Conservation (phyloP, 371 early-diverging fungal genomes). For the Syncephalis plumigaleata region DNA sequence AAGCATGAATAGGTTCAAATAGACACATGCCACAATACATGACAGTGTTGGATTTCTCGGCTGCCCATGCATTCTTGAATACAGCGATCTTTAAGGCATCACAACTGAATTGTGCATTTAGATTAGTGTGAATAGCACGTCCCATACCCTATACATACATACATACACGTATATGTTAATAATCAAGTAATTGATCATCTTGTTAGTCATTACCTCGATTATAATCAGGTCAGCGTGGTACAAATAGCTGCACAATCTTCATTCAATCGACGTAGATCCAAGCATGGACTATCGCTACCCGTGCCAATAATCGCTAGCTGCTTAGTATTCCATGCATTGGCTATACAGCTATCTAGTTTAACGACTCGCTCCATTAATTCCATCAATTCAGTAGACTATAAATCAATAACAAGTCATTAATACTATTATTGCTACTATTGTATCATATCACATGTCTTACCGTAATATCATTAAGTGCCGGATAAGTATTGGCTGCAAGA, state of each 20-base stretch:
- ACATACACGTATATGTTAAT: background rate
- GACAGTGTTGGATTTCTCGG: conserved; percentile 30
- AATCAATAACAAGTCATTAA: background rate
- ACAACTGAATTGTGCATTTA: conserved; percentile 30
- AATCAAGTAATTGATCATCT: background rate
- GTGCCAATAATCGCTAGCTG: conserved; percentile 29
- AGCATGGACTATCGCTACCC: conserved; percentile 43
- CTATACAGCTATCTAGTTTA: conserved; percentile 17
- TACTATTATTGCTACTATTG: conserved; percentile 1
- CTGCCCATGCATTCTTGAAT: conserved; percentile 49
- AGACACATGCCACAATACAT: conserved; percentile 40
- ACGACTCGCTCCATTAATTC: conserved; percentile 17
- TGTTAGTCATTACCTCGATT: conserved; percentile 23
- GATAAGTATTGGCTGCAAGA: conserved; percentile 44
- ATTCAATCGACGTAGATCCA: conserved; percentile 36
- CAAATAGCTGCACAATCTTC: conserved; percentile 24
- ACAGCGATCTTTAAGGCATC: conserved; percentile 53
- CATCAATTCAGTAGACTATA: conserved; percentile 21
- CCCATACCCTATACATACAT: conserved; percentile 19
- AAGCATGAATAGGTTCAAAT: conserved; percentile 15
- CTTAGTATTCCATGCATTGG: conserved; percentile 6
- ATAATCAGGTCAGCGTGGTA: conserved; percentile 36
- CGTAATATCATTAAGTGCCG: conserved; percentile 57
- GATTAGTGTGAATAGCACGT: conserved; percentile 58
- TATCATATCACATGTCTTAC: no score